Conservation (phyloP, 2,329 filamentous ascomycete genomes). For the Arthrinium puccinioides region DNA sequence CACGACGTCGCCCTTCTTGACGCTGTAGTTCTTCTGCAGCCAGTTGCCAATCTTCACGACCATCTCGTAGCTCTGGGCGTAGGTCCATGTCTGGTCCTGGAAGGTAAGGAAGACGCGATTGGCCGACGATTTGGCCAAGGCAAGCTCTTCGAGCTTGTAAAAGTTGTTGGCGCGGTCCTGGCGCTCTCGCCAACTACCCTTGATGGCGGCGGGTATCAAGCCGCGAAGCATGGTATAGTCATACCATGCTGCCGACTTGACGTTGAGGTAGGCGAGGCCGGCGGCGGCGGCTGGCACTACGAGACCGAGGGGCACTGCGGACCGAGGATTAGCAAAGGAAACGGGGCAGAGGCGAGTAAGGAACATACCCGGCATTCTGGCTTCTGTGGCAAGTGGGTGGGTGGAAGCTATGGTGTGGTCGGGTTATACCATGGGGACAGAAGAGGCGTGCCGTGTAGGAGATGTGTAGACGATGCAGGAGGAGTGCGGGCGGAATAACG, state of each 20-base stretch:
- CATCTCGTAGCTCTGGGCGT: constrained; percentile 65
- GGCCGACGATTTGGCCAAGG: constrained; percentile 42
- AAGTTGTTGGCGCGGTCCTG: constrained; percentile 63
- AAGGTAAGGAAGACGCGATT: constrained; percentile 58
- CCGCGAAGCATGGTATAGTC: constrained; percentile 56
- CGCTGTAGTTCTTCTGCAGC: constrained; percentile 55
- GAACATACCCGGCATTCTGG: too few relatives aligned
- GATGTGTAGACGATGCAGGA: too few relatives aligned
- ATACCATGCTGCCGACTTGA: constrained; percentile 57
- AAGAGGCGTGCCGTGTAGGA: too few relatives aligned
- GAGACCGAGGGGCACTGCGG: constrained; percentile 42
- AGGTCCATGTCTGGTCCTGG: constrained; percentile 63
- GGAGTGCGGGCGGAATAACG: too few relatives aligned
- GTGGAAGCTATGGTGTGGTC: too few relatives aligned
- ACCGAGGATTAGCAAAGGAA: too few relatives aligned
- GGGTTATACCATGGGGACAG: too few relatives aligned
- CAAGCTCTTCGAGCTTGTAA: constrained; percentile 65
- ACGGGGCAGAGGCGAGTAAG: too few relatives aligned
- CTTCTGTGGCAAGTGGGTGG: too few relatives aligned
- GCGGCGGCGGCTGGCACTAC: constrained; percentile 57
- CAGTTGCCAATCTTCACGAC: constrained; percentile 68
- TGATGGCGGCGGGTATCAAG: constrained; percentile 37
- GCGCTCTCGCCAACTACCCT: constrained; percentile 39
- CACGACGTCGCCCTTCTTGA: constrained; percentile 68
- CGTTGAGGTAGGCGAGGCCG: constrained; percentile 71